Conservation (phyloP, 768 basidiomycete species). For the Cyclocybe cylindracea region DNA sequence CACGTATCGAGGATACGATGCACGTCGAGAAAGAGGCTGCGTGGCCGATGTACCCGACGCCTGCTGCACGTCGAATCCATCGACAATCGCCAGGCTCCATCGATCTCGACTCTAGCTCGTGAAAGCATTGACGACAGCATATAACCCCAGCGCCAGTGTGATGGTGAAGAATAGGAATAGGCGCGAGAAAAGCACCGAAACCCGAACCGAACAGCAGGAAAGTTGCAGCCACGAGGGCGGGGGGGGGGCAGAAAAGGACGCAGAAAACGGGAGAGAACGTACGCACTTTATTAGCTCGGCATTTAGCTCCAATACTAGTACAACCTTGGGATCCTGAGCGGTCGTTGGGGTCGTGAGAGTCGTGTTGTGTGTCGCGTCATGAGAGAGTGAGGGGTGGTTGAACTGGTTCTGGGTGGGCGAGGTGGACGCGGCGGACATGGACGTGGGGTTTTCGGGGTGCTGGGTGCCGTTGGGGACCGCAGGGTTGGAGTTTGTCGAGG, state of each 20-base stretch:
- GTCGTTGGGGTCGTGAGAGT: slow-evolving; percentile 22
- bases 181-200: too few species aligned
- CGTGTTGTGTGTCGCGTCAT: background rate
- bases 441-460: background rate
- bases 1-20: too few species aligned
- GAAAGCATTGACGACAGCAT: too few species aligned
- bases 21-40: too few species aligned
- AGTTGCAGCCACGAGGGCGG: background rate
- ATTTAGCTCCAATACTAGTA: slow-evolving; percentile 66
- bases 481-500: slow-evolving; percentile 4
- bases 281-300: slow-evolving; percentile 67
- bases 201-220: background rate
- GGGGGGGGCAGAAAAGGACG: slow-evolving; percentile 4
- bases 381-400: slow-evolving; percentile 8
- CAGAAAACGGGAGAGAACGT: slow-evolving; percentile 4
- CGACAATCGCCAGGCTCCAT: too few species aligned
- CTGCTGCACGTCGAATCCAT: too few species aligned
- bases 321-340: slow-evolving; percentile 52
- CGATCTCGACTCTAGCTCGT: too few species aligned
- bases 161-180: too few species aligned
- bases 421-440: background rate
- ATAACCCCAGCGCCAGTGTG: too few species aligned
- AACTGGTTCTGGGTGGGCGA: slow-evolving; percentile 15
- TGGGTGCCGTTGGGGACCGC: background rate
- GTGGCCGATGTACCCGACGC: too few species aligned